Conservation (phyloP, 768 basidiomycete genomes). For the Rhizopogon roseolus region DNA sequence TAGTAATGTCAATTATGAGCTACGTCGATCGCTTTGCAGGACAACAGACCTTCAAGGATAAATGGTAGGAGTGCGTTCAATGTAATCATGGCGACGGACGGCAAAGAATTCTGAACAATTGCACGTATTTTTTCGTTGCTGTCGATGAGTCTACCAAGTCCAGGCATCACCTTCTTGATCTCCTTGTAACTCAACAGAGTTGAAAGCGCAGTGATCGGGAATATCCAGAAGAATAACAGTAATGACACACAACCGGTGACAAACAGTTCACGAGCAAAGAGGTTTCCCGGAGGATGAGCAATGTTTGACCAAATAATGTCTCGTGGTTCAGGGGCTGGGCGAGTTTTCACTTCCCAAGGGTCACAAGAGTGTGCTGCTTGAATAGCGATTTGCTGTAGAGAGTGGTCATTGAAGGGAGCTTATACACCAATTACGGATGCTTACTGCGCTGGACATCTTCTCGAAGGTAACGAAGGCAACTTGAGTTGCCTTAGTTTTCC, state of each 20-base stretch:
- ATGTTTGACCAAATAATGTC: slow-evolving; percentile 96
- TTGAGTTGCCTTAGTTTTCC: slow-evolving; percentile 77
- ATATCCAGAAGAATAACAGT: slow-evolving; percentile 86
- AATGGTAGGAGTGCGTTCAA: slow-evolving; percentile 90
- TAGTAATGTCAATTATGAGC: slow-evolving; percentile 10
- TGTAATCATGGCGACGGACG: slow-evolving; percentile 83
- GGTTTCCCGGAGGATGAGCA: slow-evolving; percentile 52
- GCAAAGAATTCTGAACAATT: slow-evolving; percentile 92
- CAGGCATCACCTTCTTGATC: slow-evolving; percentile 86
- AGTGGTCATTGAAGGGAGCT: not conserved
- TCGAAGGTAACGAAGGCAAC: slow-evolving; percentile 96
- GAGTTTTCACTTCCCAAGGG: slow-evolving; percentile 62
- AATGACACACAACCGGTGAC: slow-evolving; percentile 66
- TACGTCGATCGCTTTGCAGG: not conserved
- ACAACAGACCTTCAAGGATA: slow-evolving; percentile 69
- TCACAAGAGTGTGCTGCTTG: slow-evolving; percentile 76
- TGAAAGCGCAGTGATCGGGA: slow-evolving; percentile 86
- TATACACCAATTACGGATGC: slow-evolving; percentile 14
- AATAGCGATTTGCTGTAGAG: slow-evolving; percentile 73
- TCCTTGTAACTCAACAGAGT: slow-evolving; percentile 88
- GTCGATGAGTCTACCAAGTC: slow-evolving; percentile 84
- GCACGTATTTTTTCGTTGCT: slow-evolving; percentile 74
- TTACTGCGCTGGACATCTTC: slow-evolving; percentile 87
- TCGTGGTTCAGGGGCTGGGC: slow-evolving; percentile 86
- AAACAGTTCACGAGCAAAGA: slow-evolving; percentile 64